A percentile compares a stretch with the other conserved stretches of the same genome.
Evolutionary conservation across 805 yeast genomes (phyloP).

Genomic region (Hanseniaspora meyeri): DNA sequence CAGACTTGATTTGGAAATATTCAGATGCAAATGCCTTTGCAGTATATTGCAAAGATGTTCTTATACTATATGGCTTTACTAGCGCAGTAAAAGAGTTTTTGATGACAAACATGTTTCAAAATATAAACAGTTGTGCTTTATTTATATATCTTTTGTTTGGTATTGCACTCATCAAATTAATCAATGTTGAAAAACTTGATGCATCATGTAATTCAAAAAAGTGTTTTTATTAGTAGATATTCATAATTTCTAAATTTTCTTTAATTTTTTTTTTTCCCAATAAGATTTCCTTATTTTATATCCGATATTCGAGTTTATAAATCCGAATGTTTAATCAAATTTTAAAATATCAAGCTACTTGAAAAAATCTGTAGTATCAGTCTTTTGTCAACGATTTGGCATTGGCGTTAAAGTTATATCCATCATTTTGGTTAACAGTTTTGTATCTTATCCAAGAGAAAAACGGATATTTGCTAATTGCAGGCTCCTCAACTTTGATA

Average conservation of each 20-base stretch:
- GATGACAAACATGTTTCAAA: neutral
- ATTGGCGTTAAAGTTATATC: constrained; percentile 24
- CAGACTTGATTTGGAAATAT: neutral
- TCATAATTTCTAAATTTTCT: no score
- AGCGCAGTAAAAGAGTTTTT: neutral
- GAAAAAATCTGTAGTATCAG: neutral
- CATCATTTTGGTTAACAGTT: constrained; percentile 31
- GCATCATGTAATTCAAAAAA: neutral
- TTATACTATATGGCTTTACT: neutral
- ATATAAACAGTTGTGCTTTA: neutral
- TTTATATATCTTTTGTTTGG: no score
- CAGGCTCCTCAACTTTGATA: constrained; percentile 52
- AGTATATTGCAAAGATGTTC: neutral
- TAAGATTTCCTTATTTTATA: neutral
- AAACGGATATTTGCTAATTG: constrained; percentile 43
- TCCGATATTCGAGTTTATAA: neutral
- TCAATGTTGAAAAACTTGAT: no score
- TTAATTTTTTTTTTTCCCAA: no score
- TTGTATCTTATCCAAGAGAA: constrained; percentile 71
- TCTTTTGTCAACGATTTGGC: neutral
- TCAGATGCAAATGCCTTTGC: neutral
- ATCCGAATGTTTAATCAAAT: neutral
- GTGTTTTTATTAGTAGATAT: no score
- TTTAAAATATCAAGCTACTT: neutral
- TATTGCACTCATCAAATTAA: no score